Base-by-base conservation (phyloP, 139 green algal genomes). In the Micromonas commoda region DNA sequence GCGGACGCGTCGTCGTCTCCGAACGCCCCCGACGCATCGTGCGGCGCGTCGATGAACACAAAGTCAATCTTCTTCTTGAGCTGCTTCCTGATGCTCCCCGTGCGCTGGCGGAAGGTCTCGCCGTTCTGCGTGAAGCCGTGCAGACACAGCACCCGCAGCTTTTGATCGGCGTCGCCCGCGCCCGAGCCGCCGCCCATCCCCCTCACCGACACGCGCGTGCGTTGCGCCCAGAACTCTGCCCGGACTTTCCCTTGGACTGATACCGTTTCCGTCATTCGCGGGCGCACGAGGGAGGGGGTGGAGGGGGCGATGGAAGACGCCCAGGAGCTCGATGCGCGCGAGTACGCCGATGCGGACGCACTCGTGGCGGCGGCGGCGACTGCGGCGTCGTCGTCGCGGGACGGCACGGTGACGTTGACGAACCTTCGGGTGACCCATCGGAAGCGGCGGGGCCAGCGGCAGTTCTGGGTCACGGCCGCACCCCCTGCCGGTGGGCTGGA, bases 111-210 rank as follows among this genome's bases (percentile, higher is more conserved):
- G 63, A 96, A 90, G 21, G 85, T 81, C 24, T 73, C 73, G 0
- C 69, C 91, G 2, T 77, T 93, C 84, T 97, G 91, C 20, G 93
- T 71, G 82, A 97, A 97, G 61, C 92, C 92, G 76, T 97, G 92
- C 29, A 97, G 80, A 64, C 91, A 95, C 26, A 97, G 82, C 16
- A 97, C 85, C 9, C 83, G 82, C 69, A 96, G 85, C 69, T 77
- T 85, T 24, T n/a, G n/a, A n/a, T n/a, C n/a, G n/a, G n/a, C n/a
- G n/a, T n/a, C n/a, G n/a, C n/a, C n/a, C n/a, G n/a, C n/a, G n/a
- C n/a, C n/a, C n/a, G n/a, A n/a, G n/a, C n/a, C n/a, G n/a, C n/a
- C n/a, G n/a, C n/a, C n/a, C n/a, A n/a, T n/a, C n/a, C n/a, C n/a
- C n/a, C n/a, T n/a, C n/a, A n/a, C n/a, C n/a, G n/a, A n/a, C n/a